A percentile compares a stretch with the other conserved stretches of the same genome.
These are phyloP conservation scores for Triticum monococcum DNA, from an alignment of 176 grass and related monocot genomes.

Conservation along the genomic window DNA sequence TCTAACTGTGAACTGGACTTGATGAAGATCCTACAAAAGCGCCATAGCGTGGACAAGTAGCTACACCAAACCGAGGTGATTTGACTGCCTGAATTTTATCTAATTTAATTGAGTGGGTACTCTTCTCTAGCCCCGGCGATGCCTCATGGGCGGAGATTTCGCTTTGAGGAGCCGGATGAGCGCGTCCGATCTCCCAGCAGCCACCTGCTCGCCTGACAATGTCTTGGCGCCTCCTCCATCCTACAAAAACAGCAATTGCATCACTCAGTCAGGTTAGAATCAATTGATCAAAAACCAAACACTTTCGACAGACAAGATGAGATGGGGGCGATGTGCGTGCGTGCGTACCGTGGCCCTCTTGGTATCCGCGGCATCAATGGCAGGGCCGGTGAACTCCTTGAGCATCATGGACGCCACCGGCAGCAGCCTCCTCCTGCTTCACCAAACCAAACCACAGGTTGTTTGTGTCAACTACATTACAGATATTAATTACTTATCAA, in stretches of 20 bases:
- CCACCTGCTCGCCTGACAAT: no score
- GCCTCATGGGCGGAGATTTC: not conserved
- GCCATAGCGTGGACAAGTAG: no score
- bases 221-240: not conserved
- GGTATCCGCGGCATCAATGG: not conserved
- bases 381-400: conserved; percentile 44
- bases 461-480: not conserved
- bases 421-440: conserved; percentile 54
- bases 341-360: conserved; percentile 28
- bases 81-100: no score
- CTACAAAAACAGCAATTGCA: not conserved
- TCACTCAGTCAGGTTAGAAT: no score
- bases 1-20: no score
- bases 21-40: no score
- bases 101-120: no score
- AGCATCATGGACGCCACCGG: conserved; percentile 51
- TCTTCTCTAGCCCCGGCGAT: not conserved
- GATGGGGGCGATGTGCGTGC: no score
- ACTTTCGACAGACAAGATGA: no score
- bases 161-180: conserved; percentile 24
- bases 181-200: not conserved
- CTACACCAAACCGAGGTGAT: no score
- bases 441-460: not conserved
- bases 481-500: no score
- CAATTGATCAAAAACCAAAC: not conserved